phyloP scores from a whole-genome alignment of 768 basidiomycete genomes.

The Russula ochroleuca region DNA sequence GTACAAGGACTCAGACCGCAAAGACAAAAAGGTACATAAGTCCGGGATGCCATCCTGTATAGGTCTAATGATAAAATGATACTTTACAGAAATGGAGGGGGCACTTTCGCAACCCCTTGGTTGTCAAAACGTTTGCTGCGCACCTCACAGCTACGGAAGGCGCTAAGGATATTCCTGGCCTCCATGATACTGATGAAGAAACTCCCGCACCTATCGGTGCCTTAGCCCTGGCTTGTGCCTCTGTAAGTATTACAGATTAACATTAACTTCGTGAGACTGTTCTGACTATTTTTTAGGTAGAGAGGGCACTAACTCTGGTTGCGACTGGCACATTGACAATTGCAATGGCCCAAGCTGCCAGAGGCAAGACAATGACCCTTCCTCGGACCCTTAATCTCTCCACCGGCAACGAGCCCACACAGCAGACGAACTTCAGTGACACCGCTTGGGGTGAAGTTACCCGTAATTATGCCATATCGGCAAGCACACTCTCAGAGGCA shows the following conservation, averaged over 20 bases:
- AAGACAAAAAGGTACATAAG: background rate
- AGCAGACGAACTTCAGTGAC: background rate
- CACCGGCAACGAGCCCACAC: background rate
- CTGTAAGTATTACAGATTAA: background rate
- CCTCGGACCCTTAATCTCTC: background rate
- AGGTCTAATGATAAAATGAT: background rate
- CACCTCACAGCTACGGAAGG: background rate
- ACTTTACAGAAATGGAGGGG: conserved; percentile 2
- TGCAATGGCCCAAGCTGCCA: background rate
- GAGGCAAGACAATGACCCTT: background rate
- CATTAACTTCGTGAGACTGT: background rate
- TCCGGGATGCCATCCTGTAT: background rate
- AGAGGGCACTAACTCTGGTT: background rate
- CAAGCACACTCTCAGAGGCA: background rate
- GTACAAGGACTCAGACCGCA: background rate
- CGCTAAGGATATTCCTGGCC: background rate
- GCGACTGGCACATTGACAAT: background rate
- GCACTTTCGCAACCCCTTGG: background rate
- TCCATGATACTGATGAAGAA: background rate
- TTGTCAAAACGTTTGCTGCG: background rate
- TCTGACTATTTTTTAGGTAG: background rate
- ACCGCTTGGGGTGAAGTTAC: background rate
- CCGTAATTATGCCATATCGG: background rate
- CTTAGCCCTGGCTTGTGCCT: background rate
- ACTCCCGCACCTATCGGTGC: background rate